Percentiles rank a stretch among this genome's conserved stretches.
phyloP scores from a whole-genome alignment of 2,329 filamentous ascomycete species.

The Moelleriella libera region DNA sequence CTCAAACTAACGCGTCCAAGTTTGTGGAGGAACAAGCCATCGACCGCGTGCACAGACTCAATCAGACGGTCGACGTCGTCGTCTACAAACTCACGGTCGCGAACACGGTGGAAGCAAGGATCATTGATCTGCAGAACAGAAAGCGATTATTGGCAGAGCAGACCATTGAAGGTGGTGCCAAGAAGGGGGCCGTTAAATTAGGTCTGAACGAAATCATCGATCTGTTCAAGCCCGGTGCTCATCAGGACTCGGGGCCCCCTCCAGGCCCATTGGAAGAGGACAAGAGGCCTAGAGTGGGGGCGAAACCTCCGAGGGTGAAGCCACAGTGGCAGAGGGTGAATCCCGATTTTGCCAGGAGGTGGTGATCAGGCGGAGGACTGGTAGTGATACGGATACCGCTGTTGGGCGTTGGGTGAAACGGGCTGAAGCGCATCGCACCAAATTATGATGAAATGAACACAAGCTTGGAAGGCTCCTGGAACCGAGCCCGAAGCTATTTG shows the following conservation, averaged over 20 bases:
- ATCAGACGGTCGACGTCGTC: constrained; percentile 85
- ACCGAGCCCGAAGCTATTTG: too few species aligned
- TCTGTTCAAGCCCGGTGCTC: constrained; percentile 59
- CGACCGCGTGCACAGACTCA: constrained; percentile 94
- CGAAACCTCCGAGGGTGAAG: constrained; percentile 13
- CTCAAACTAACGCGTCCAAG: constrained; percentile 21
- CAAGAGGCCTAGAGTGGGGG: constrained; percentile 3
- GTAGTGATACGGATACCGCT: too few species aligned
- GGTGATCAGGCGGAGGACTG: constrained; percentile 12
- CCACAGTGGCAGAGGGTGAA: constrained; percentile 19
- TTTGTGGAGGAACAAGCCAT: constrained; percentile 99
- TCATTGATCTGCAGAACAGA: constrained; percentile 85
- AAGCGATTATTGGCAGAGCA: constrained; percentile 86
- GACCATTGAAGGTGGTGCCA: constrained; percentile 71
- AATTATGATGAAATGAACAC: too few species aligned
- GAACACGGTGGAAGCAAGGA: constrained; percentile 81
- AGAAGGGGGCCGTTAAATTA: constrained; percentile 64
- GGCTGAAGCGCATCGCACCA: background rate
- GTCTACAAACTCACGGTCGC: constrained; percentile 89
- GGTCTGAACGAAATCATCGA: constrained; percentile 88
- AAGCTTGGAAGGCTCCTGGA: too few species aligned
- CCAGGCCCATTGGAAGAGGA: constrained; percentile 3
- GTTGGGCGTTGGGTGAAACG: too few species aligned
- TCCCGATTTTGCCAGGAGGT: constrained; percentile 26
- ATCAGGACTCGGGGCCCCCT: constrained; percentile 7